phyloP scores from a whole-genome alignment of 768 basidiomycete species.

The Neoboletus magnificus region DNA sequence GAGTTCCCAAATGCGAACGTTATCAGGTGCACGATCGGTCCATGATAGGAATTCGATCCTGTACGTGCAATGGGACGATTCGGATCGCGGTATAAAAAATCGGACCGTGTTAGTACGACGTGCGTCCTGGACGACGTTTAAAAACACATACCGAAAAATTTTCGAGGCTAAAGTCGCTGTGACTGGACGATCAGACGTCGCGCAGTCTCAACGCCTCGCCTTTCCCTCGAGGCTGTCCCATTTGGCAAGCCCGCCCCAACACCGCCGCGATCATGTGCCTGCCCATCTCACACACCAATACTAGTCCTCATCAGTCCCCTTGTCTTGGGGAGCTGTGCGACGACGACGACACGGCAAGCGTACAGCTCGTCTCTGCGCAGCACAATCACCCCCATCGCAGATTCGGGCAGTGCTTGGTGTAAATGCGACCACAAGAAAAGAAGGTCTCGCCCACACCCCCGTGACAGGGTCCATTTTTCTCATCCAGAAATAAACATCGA shows the following conservation, averaged over 20 bases:
- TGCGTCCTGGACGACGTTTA: background rate
- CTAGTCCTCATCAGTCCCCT: background rate
- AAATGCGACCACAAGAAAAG: conserved; percentile 9
- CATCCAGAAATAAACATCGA: conserved; percentile 10
- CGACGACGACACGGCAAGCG: background rate
- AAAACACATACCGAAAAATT: conserved; percentile 7
- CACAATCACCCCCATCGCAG: background rate
- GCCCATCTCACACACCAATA: background rate
- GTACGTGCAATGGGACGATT: conserved; percentile 17
- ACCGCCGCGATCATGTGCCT: conserved; percentile 4
- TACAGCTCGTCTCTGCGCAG: background rate
- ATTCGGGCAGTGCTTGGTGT: background rate
- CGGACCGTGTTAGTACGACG: conserved; percentile 4
- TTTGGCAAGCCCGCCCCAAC: conserved; percentile 3
- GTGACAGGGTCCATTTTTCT: conserved; percentile 12
- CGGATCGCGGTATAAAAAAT: conserved; percentile 14
- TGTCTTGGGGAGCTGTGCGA: background rate
- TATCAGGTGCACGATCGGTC: conserved; percentile 30
- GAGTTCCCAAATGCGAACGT: conserved; percentile 25
- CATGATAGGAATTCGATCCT: conserved; percentile 32
- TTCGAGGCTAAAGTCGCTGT: conserved; percentile 1
- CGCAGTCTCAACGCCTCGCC: conserved; percentile 13
- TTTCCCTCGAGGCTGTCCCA: conserved; percentile 25
- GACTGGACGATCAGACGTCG: conserved; percentile 1
- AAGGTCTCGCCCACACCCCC: background rate